Evolutionary conservation across 192 early-diverging fungal genomes (phyloP).

Genomic region (Coemansia sp.): DNA sequence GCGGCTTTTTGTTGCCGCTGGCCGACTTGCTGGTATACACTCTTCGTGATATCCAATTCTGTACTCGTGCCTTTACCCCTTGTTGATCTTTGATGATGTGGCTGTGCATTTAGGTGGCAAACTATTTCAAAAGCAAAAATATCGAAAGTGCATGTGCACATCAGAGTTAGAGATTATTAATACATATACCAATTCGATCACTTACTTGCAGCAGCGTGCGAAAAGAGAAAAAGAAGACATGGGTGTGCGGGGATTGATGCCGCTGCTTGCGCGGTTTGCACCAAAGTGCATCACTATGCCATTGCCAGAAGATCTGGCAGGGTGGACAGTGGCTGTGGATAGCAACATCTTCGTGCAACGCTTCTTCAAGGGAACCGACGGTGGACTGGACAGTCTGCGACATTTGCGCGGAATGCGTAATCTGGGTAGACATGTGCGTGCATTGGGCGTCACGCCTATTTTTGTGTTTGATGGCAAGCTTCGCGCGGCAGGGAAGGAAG

Average conservation of each 20-base stretch:
- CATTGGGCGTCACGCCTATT: constrained; percentile 60
- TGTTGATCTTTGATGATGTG: neutral
- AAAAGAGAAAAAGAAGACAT: constrained; percentile 19
- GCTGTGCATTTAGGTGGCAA: neutral
- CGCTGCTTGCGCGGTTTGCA: constrained; percentile 56
- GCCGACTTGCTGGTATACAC: neutral
- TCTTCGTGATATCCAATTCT: too few species aligned
- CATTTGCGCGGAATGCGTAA: constrained; percentile 63
- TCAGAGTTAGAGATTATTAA: neutral
- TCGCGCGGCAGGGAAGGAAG: constrained; percentile 57
- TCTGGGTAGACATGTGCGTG: constrained; percentile 53
- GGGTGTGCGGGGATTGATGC: constrained; percentile 61
- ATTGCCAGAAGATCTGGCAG: constrained; percentile 34
- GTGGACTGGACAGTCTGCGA: constrained; percentile 41
- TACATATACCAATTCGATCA: neutral
- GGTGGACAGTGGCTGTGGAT: constrained; percentile 58
- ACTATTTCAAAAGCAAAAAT: neutral
- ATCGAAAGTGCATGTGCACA: neutral
- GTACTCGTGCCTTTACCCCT: too few species aligned
- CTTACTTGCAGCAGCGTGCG: neutral
- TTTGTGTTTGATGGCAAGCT: constrained; percentile 68
- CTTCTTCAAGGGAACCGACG: constrained; percentile 55
- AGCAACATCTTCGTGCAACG: constrained; percentile 58
- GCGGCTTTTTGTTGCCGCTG: neutral
- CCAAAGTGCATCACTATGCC: constrained; percentile 44